These are phyloP conservation scores for Annulohypoxylon stygium DNA, from an alignment of 495 filamentous ascomycete genomes.

Conservation along the genomic window DNA sequence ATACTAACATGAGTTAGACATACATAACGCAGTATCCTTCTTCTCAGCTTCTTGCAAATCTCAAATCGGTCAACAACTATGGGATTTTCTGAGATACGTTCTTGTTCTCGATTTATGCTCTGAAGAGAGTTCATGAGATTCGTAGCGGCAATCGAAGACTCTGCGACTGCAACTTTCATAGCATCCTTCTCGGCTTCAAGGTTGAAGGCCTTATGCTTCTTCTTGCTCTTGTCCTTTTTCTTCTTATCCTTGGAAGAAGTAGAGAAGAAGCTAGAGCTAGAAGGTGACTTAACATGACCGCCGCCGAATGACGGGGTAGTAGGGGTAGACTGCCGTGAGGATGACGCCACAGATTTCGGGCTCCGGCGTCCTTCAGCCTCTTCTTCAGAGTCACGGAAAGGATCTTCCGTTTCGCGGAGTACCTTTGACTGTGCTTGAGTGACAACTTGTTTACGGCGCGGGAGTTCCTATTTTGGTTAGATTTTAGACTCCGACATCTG, in stretches of 20 bases:
- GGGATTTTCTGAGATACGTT: constrained; percentile 87
- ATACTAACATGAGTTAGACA: constrained; percentile 33
- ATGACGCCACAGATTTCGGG: constrained; percentile 36
- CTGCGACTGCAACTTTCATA: constrained; percentile 85
- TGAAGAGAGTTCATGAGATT: constrained; percentile 92
- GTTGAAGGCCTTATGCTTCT: constrained; percentile 74
- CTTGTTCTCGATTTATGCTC: constrained; percentile 88
- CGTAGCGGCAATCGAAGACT: constrained; percentile 86
- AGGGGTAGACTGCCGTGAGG: constrained; percentile 50
- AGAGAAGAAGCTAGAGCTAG: constrained; percentile 51
- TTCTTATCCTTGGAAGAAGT: constrained; percentile 59
- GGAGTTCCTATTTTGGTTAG: constrained; percentile 60
- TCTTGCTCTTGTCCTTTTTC: constrained; percentile 64
- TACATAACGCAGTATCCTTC: constrained; percentile 87
- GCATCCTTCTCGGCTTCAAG: constrained; percentile 88
- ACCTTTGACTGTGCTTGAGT: constrained; percentile 84
- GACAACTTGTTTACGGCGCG: constrained; percentile 66
- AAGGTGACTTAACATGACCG: constrained; percentile 47
- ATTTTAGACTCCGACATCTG: not conserved
- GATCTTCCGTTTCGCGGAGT: constrained; percentile 78
- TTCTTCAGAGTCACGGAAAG: constrained; percentile 73
- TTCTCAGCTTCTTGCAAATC: constrained; percentile 83
- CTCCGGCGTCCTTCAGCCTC: constrained; percentile 53
- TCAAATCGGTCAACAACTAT: constrained; percentile 84
- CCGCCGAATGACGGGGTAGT: constrained; percentile 51